phyloP scores from a whole-genome alignment of 2,329 filamentous ascomycete species.

The Plenodomus biglobosus region DNA sequence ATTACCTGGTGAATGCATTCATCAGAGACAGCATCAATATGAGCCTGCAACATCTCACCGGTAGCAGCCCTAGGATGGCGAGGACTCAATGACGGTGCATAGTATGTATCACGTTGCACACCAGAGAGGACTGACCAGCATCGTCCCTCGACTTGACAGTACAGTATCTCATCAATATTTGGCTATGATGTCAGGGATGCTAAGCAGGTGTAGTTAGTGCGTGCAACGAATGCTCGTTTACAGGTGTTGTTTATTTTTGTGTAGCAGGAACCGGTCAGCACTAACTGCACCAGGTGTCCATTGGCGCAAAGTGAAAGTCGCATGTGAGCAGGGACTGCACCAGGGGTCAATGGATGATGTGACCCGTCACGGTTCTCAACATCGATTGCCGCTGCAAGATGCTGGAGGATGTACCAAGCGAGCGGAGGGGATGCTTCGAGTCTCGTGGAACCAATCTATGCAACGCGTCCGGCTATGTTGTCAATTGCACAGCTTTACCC shows the following conservation, averaged over 20 bases:
- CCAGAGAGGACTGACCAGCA: background rate
- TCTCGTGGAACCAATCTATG: constrained; percentile 27
- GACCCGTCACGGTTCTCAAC: background rate
- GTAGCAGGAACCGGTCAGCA: background rate
- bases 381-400: constrained; percentile 8
- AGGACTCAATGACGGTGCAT: background rate
- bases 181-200: background rate
- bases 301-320: background rate
- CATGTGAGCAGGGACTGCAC: background rate
- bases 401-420: constrained; percentile 8
- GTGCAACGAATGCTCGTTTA: background rate
- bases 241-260: background rate
- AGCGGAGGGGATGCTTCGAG: constrained; percentile 10
- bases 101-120: background rate
- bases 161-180: background rate
- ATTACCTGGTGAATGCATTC: background rate
- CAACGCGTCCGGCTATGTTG: constrained; percentile 21
- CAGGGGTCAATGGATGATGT: background rate
- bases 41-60: background rate
- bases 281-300: background rate
- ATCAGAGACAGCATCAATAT: background rate
- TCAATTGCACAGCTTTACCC: constrained; percentile 17
- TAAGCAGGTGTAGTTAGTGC: background rate
- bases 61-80: background rate
- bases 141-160: background rate